These are phyloP conservation scores for Solanum appendiculatum DNA, from an alignment of 257 asterid genomes.

Conservation along the genomic window DNA sequence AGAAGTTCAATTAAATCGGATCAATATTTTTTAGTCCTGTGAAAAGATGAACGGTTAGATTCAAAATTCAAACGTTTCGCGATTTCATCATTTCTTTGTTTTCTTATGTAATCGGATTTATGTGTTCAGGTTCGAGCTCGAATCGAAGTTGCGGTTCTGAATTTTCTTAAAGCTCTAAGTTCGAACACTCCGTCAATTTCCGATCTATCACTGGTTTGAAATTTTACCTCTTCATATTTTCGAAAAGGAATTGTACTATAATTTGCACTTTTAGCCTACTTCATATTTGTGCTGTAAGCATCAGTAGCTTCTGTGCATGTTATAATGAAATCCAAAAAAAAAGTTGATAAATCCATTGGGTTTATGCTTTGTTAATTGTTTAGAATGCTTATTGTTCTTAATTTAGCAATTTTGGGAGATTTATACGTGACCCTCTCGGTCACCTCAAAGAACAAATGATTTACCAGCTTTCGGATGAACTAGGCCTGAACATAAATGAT, in stretches of 20 bases:
- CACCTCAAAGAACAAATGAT: neutral
- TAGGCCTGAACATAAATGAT: neutral
- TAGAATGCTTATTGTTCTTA: neutral
- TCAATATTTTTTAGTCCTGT: neutral
- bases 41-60: neutral
- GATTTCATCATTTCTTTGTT: neutral
- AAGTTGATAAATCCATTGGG: neutral
- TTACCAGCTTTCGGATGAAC: neutral
- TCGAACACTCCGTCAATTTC: conserved; percentile 60
- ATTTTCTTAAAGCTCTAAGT: conserved; percentile 58
- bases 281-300: neutral
- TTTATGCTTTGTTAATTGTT: neutral
- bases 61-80: neutral
- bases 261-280: neutral
- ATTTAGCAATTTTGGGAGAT: neutral
- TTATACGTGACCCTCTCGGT: neutral
- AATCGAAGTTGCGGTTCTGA: conserved; percentile 75
- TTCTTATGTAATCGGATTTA: neutral
- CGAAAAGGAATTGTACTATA: neutral
- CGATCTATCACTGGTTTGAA: conserved; percentile 61
- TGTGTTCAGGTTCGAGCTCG: conserved; percentile 70
- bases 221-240: neutral
- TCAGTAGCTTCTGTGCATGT: too few species aligned
- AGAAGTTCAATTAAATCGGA: neutral
- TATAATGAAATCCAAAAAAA: neutral